Evolutionary conservation across 2,329 filamentous ascomycete species (phyloP).

Genomic region (Trichoderma endophyticum): DNA sequence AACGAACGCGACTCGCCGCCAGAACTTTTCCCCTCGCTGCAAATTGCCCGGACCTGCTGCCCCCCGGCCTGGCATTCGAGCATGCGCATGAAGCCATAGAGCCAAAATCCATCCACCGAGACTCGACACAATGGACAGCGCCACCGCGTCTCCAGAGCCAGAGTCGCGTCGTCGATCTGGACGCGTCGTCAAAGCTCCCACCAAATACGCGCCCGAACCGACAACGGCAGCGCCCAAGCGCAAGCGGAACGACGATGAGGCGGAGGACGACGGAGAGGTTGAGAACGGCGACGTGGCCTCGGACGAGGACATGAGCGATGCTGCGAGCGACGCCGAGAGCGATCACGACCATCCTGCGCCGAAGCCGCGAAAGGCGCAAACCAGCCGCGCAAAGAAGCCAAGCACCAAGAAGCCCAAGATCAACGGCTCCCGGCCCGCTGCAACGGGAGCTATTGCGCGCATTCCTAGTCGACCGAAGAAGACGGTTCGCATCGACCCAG

Average conservation of each 20-base stretch:
- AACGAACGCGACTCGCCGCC: conserved; percentile 16
- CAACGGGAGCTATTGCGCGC: conserved; percentile 38
- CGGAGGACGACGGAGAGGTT: conserved; percentile 44
- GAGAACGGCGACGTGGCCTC: conserved; percentile 48
- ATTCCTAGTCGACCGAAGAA: conserved; percentile 57
- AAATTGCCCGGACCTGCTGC: conserved; percentile 5
- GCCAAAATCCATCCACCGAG: not conserved
- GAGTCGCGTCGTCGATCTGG: conserved; percentile 63
- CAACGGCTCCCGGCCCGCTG: conserved; percentile 49
- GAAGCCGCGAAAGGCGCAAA: conserved; percentile 40
- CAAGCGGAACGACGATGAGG: conserved; percentile 52
- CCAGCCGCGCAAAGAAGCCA: conserved; percentile 51
- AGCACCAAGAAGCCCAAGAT: conserved; percentile 63
- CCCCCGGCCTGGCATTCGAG: conserved; percentile 1
- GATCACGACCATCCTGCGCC: conserved; percentile 40
- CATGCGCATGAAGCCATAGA: conserved; percentile 6
- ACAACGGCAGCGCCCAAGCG: conserved; percentile 49
- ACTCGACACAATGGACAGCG: conserved; percentile 45
- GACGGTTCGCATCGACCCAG: conserved; percentile 49
- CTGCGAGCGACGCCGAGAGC: conserved; percentile 46
- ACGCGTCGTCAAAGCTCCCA: conserved; percentile 61
- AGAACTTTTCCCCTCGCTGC: not conserved
- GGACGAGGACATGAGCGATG: conserved; percentile 45
- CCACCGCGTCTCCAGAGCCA: conserved; percentile 50
- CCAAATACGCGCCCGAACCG: conserved; percentile 56